Base-by-base conservation (phyloP, 2,329 filamentous ascomycete species). In the Huntiella savannae region DNA sequence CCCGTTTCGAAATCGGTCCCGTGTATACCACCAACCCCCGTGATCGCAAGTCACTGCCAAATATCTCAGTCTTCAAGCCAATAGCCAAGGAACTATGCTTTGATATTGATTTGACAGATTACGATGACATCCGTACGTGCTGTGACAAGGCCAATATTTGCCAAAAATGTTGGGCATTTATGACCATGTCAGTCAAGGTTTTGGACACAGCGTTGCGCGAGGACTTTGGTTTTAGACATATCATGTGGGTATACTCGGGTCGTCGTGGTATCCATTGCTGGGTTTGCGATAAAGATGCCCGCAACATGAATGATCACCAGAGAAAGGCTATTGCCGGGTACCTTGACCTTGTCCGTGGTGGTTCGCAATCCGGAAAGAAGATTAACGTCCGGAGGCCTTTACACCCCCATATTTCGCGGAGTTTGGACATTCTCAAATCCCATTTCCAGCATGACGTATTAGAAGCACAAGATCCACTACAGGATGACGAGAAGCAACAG, bases 51-150 rank as follows among this genome's bases (percentile, higher is more conserved):
- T 79, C 79, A 0, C 63, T 96, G 33, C 77, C 80, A 45, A 88
- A 86, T 60, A 73, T 79, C 33, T 75, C 76, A 41, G 76, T 83
- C 6, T 95, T 98, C 65, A 81, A 79, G 52, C 88, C 91, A 0
- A 62, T 95, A 32, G 73, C 82, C 47, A 98, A 98, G 61, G 91
- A 98, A 61, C 67, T 98, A 35, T 94, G 94, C 55, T 96, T 98
- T 62, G 91, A 98, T 79, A 96, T 98, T 56, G 91, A 98, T 73
- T 73, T 98, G 73, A 96, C 91, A 46, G 91, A 96, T 64, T 98
- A 98, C 63, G 91, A 98, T 59, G 85, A 93, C 53, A 83, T 98
- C 53, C 79, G 91, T 54, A 95, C 87, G 22, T 98, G 91, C 64
- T 98, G 91, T 60, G 77, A 79, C 56, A 87, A 88, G 59, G 85